Evolutionary conservation across 768 basidiomycete genomes (phyloP).

Genomic region (Tulasnella sp.): DNA sequence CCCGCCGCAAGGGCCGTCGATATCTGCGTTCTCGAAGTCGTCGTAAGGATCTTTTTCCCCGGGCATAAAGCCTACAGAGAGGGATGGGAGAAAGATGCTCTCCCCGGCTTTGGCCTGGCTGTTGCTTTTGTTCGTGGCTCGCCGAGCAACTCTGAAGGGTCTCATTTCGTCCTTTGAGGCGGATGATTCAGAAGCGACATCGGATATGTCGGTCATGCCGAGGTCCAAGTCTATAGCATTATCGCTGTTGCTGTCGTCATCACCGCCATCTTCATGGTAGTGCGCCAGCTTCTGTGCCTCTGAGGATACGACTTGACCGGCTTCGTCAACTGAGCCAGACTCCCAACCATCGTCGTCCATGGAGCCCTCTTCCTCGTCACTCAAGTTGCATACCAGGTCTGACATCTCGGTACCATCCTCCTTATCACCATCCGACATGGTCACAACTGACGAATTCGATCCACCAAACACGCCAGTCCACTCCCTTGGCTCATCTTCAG

Average conservation of each 20-base stretch:
- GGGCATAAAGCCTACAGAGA: conserved; percentile 72
- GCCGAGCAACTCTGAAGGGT: neutral
- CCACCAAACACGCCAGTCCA: no score
- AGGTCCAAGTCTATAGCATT: conserved; percentile 17
- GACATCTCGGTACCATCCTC: conserved; percentile 19
- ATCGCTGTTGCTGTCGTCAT: conserved; percentile 5
- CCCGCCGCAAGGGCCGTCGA: conserved; percentile 41
- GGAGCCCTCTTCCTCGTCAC: conserved; percentile 15
- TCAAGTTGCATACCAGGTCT: neutral
- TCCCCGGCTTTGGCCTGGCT: conserved; percentile 26
- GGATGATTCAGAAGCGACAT: conserved; percentile 13
- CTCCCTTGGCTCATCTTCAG: no score
- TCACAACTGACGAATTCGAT: no score
- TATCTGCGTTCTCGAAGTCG: conserved; percentile 65
- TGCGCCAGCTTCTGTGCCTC: neutral
- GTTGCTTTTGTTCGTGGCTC: neutral
- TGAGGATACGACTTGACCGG: conserved; percentile 2
- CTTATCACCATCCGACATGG: conserved; percentile 13
- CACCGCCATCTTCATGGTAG: neutral
- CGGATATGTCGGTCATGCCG: conserved; percentile 16
- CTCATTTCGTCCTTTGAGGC: neutral
- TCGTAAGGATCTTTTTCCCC: conserved; percentile 47
- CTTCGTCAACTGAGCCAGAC: conserved; percentile 29
- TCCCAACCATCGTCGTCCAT: conserved; percentile 24
- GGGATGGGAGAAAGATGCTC: conserved; percentile 76